A percentile compares a stretch with the other conserved stretches of the same genome.
Conservation (phyloP, 306 rosid species). For the Malus orientalis region DNA sequence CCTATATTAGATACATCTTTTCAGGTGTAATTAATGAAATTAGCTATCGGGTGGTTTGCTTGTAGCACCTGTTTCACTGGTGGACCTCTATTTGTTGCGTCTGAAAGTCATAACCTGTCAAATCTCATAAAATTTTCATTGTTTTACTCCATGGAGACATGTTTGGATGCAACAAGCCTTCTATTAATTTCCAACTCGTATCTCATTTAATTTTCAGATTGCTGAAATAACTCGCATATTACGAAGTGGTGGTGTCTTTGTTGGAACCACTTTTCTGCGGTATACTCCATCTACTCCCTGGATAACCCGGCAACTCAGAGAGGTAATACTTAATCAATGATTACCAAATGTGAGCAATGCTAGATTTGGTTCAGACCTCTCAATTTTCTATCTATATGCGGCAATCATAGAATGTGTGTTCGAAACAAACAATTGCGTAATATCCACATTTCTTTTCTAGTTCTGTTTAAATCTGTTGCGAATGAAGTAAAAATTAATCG, state of each 20-base stretch:
- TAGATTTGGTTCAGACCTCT: constrained; percentile 3
- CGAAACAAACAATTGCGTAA: neutral
- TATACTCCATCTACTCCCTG: constrained; percentile 56
- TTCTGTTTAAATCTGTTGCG: neutral
- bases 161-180: neutral
- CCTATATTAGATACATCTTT: neutral
- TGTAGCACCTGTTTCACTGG: neutral
- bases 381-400: neutral
- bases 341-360: neutral
- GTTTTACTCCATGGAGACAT: neutral
- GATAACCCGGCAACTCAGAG: constrained; percentile 41
- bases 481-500: neutral
- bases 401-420: neutral
- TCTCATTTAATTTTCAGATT: constrained; percentile 32
- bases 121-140: neutral
- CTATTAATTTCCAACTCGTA: neutral
- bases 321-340: constrained; percentile 34
- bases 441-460: neutral
- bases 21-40: neutral
- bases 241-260: constrained; percentile 77
- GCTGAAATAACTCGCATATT: constrained; percentile 74
- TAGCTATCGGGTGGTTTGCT: neutral
- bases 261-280: constrained; percentile 82
- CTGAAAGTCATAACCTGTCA: neutral
- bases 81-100: neutral